Conservation (phyloP, 352 stramenopile genomes). For the Phytophthora niederhauseri region DNA sequence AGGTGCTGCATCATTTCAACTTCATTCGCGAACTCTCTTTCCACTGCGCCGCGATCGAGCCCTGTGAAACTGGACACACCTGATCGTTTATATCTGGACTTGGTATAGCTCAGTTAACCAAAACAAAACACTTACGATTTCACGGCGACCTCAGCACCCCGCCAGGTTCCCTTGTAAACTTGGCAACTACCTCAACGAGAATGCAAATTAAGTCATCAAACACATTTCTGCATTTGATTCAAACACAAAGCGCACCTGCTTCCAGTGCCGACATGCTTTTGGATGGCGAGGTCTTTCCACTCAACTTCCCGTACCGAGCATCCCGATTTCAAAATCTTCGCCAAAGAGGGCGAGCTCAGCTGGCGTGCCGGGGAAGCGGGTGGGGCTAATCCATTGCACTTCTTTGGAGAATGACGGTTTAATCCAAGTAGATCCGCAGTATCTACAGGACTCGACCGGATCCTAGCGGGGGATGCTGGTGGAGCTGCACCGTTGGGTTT, state of each 20-base stretch:
- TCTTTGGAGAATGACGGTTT: constrained; percentile 13
- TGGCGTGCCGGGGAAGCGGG: constrained; percentile 15
- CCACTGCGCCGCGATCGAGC: constrained; percentile 44
- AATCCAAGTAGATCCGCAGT: constrained; percentile 46
- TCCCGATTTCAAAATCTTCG: constrained; percentile 27
- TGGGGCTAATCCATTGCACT: constrained; percentile 1
- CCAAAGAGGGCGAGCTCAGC: constrained; percentile 13
- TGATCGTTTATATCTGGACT: background rate
- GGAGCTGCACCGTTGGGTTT: background rate
- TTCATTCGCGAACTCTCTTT: constrained; percentile 82
- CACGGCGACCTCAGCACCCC: constrained; percentile 72
- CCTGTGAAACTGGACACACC: constrained; percentile 55
- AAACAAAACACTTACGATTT: constrained; percentile 61
- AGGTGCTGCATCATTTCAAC: constrained; percentile 72
- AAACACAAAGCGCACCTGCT: constrained; percentile 51
- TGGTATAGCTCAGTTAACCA: background rate
- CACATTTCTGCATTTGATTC: background rate
- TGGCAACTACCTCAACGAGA: constrained; percentile 49
- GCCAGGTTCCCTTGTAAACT: constrained; percentile 81
- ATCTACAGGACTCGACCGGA: constrained; percentile 2
- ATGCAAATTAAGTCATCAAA: background rate
- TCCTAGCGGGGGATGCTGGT: background rate
- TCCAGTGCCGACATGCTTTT: constrained; percentile 66
- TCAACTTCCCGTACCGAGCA: constrained; percentile 38
- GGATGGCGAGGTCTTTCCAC: constrained; percentile 45